Percentiles rank a stretch among this genome's conserved stretches.
phyloP scores from a whole-genome alignment of 805 yeast species.

The Lipomyces yamanashiensis region DNA sequence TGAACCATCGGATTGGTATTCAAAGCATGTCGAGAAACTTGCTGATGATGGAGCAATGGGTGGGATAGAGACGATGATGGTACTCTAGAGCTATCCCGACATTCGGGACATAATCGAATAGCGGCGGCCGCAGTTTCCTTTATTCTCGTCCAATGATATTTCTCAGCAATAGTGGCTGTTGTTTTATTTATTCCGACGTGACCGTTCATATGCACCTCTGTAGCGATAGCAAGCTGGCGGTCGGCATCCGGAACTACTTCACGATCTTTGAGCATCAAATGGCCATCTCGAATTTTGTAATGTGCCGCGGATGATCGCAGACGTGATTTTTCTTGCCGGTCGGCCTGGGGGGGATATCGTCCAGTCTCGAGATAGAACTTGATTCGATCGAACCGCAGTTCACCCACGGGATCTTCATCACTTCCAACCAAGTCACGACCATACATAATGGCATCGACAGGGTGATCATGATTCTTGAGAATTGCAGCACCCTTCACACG shows the following conservation, averaged over 20 bases:
- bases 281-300: slow-evolving; percentile 67
- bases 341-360: slow-evolving; percentile 80
- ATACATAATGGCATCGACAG: slow-evolving; percentile 86
- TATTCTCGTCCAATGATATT: slow-evolving; percentile 89
- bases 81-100: slow-evolving; percentile 55
- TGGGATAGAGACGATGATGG: slow-evolving; percentile 1
- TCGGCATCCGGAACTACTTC: slow-evolving; percentile 82
- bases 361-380: slow-evolving; percentile 81
- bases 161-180: slow-evolving; percentile 74
- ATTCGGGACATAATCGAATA: slow-evolving; percentile 73
- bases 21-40: not conserved
- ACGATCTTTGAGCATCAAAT: slow-evolving; percentile 72
- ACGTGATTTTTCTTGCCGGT: slow-evolving; percentile 85
- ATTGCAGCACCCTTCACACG: slow-evolving; percentile 86
- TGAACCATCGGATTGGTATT: not conserved
- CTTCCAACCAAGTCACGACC: slow-evolving; percentile 74
- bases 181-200: slow-evolving; percentile 92
- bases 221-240: slow-evolving; percentile 74
- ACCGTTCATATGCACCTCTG: slow-evolving; percentile 65
- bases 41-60: slow-evolving; percentile 5
- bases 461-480: slow-evolving; percentile 77
- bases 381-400: slow-evolving; percentile 72
- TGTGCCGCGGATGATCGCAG: slow-evolving; percentile 77
- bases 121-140: slow-evolving; percentile 85
- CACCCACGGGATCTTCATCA: slow-evolving; percentile 55